Percentiles rank a stretch among this genome's conserved stretches.
Conservation (phyloP, 768 basidiomycete genomes). For the Epithele typhae region DNA sequence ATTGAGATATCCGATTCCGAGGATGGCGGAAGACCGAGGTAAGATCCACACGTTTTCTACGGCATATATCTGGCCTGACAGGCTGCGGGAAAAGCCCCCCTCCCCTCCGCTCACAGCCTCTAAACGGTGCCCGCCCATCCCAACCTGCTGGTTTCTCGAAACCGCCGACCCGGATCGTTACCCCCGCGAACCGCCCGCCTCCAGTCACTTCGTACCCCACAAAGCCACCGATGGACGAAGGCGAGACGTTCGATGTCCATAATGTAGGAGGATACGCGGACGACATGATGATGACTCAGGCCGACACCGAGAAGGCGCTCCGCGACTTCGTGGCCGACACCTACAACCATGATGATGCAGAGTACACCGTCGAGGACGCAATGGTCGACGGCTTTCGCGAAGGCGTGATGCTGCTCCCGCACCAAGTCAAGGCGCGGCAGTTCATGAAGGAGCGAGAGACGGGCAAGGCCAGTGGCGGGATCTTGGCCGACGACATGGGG, state of each 20-base stretch:
- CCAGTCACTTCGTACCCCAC: neutral
- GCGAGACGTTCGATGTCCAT: constrained; percentile 30
- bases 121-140: constrained; percentile 2
- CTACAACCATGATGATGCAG: constrained; percentile 29
- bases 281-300: constrained; percentile 14
- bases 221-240: constrained; percentile 20
- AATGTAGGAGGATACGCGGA: constrained; percentile 17
- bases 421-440: constrained; percentile 78
- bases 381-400: constrained; percentile 75
- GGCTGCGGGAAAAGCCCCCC: too few species aligned
- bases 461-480: constrained; percentile 78
- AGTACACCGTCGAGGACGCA: constrained; percentile 61
- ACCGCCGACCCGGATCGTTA: constrained; percentile 27
- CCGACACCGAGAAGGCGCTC: constrained; percentile 21
- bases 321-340: constrained; percentile 29
- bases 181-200: constrained; percentile 33
- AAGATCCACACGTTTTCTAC: too few species aligned
- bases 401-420: constrained; percentile 69
- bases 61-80: too few species aligned
- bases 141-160: neutral
- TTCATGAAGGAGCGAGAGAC: constrained; percentile 90
- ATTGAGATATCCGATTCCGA: constrained; percentile 18
- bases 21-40: too few species aligned
- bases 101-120: constrained; percentile 13
- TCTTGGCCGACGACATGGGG: constrained; percentile 93